A percentile compares a stretch with the other conserved stretches of the same genome.
phyloP scores from a whole-genome alignment of 768 basidiomycete genomes.

The Cantharellus cinnabarinus region DNA sequence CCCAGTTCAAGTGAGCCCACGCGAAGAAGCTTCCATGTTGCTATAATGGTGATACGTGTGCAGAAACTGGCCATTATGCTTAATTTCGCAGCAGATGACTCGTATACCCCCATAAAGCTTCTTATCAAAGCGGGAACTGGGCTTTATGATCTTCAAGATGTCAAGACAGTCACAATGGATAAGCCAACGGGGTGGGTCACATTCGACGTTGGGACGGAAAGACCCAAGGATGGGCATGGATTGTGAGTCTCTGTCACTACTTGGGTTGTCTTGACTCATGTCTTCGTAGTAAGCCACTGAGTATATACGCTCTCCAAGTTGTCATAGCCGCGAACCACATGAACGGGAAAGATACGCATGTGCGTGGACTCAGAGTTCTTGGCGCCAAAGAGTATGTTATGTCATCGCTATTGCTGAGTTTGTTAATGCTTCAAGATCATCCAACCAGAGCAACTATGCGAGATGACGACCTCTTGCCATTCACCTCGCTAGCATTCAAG shows the following conservation, averaged over 20 bases:
- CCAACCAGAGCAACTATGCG: conserved; percentile 19
- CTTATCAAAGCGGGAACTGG: conserved; percentile 85
- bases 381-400: conserved; percentile 53
- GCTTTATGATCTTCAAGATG: conserved; percentile 79
- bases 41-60: not conserved
- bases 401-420: conserved; percentile 11
- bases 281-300: conserved; percentile 50
- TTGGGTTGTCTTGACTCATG: not conserved
- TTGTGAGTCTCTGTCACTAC: conserved; percentile 29
- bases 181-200: conserved; percentile 92
- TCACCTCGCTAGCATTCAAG: conserved; percentile 39
- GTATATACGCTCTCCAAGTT: conserved; percentile 78
- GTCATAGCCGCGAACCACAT: conserved; percentile 85
- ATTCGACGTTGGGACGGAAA: conserved; percentile 63
- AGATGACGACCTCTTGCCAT: conserved; percentile 58
- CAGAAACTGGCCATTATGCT: conserved; percentile 79
- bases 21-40: not conserved
- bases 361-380: conserved; percentile 73
- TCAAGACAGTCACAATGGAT: conserved; percentile 61
- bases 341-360: conserved; percentile 98
- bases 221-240: conserved; percentile 58
- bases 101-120: conserved; percentile 86
- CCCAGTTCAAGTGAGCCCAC: conserved; percentile 49
- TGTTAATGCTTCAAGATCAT: conserved; percentile 3
- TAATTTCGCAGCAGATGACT: conserved; percentile 72